These are phyloP conservation scores for Aspergillus novofumigatus DNA, from an alignment of 2,329 filamentous ascomycete species.

Conservation along the genomic window DNA sequence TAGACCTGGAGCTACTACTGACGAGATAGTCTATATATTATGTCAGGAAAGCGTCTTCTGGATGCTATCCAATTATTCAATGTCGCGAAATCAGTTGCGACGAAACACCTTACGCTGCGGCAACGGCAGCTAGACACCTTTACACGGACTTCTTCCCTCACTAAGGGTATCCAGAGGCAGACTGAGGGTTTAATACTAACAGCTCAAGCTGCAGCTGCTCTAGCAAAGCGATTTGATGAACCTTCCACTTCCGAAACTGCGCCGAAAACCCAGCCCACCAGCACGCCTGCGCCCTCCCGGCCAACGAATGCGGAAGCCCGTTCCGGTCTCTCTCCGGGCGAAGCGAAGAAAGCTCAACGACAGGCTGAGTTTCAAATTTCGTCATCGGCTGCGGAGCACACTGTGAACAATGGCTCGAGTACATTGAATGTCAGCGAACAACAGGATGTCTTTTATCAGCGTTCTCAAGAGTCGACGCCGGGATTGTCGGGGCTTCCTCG, in stretches of 20 bases:
- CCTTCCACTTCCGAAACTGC: slow-evolving; percentile 21
- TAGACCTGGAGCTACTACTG: slow-evolving; percentile 3
- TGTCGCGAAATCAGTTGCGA: slow-evolving; percentile 65
- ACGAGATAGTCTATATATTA: slow-evolving; percentile 21
- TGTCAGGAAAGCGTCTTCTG: slow-evolving; percentile 61
- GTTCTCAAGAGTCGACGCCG: slow-evolving; percentile 44
- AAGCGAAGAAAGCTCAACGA: slow-evolving; percentile 45
- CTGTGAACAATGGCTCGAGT: slow-evolving; percentile 22
- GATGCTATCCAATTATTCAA: slow-evolving; percentile 67
- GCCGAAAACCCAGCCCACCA: slow-evolving; percentile 8
- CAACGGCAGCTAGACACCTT: slow-evolving; percentile 60
- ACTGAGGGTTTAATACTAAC: slow-evolving; percentile 60
- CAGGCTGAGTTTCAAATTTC: slow-evolving; percentile 52
- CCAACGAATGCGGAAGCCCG: slow-evolving; percentile 20
- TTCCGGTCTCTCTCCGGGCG: slow-evolving; percentile 34
- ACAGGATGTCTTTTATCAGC: slow-evolving; percentile 55
- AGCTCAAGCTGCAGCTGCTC: slow-evolving; percentile 56
- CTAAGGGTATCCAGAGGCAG: slow-evolving; percentile 59
- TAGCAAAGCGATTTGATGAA: slow-evolving; percentile 57
- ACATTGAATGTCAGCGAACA: slow-evolving; percentile 48
- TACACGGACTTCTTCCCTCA: slow-evolving; percentile 60
- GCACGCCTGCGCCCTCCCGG: slow-evolving; percentile 25
- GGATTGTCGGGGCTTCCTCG: slow-evolving; percentile 51
- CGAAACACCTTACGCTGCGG: slow-evolving; percentile 57
- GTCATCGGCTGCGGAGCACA: slow-evolving; percentile 44